phyloP scores from a whole-genome alignment of 1,284 basidiomycete species.

The Hypsizygus ulmarius region DNA sequence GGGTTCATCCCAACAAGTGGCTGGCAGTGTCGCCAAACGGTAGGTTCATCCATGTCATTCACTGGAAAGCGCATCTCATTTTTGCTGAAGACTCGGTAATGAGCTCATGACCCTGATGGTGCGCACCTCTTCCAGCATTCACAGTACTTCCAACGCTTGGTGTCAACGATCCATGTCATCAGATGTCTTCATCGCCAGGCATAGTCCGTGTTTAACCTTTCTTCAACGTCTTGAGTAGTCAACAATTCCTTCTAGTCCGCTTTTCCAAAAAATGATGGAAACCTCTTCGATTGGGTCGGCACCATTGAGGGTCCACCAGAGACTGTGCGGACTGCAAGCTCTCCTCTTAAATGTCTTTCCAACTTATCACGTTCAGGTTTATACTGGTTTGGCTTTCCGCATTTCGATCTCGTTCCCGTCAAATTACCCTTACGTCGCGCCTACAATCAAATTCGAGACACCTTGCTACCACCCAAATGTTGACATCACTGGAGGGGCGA shows the following conservation, averaged over 20 bases:
- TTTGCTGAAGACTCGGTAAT: constrained; percentile 51
- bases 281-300: constrained; percentile 81
- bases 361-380: constrained; percentile 49
- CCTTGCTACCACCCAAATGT: constrained; percentile 88
- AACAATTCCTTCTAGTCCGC: constrained; percentile 55
- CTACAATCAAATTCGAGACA: constrained; percentile 77
- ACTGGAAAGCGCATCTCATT: constrained; percentile 13
- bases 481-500: constrained; percentile 73
- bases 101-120: constrained; percentile 87
- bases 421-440: constrained; percentile 82
- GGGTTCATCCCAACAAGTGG: constrained; percentile 50
- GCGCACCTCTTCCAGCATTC: constrained; percentile 21
- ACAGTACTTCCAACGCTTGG: not conserved
- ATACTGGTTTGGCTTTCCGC: constrained; percentile 73
- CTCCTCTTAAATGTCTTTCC: not conserved
- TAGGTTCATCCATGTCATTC: constrained; percentile 27
- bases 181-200: constrained; percentile 85
- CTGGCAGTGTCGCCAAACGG: constrained; percentile 82
- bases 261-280: constrained; percentile 79
- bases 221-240: constrained; percentile 1
- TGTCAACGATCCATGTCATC: constrained; percentile 5
- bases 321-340: constrained; percentile 51
- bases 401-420: constrained; percentile 79
- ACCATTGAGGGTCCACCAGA: constrained; percentile 77
- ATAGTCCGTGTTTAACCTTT: constrained; percentile 51